phyloP scores from a whole-genome alignment of 345 rosid genomes.

The Populus davidiana region DNA sequence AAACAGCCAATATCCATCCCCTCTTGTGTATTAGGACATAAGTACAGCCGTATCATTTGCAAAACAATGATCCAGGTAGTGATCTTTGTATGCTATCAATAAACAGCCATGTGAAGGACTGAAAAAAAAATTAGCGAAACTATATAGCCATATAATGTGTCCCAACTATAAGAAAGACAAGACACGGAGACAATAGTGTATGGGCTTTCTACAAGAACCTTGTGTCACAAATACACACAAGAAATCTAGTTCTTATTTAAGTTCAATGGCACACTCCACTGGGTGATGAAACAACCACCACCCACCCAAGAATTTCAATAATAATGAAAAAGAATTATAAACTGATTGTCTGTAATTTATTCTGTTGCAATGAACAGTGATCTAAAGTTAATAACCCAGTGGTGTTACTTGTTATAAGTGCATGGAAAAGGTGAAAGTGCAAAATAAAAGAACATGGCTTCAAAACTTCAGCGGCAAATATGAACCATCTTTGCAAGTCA shows the following conservation, averaged over 20 bases:
- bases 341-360: not conserved
- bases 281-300: not conserved
- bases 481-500: not conserved
- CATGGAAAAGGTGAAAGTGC: not conserved
- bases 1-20: not conserved
- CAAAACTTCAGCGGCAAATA: not conserved
- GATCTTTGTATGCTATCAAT: not conserved
- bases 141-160: not conserved
- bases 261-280: not conserved
- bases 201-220: not conserved
- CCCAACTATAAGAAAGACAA: not conserved
- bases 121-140: not conserved
- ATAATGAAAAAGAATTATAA: not conserved
- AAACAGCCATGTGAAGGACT: not conserved
- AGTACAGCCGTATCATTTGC: not conserved
- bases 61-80: not conserved
- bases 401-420: not conserved
- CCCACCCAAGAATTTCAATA: not conserved
- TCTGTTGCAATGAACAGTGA: not conserved
- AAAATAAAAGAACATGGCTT: not conserved
- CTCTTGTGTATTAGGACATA: not conserved
- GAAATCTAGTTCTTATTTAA: not conserved
- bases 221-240: not conserved
- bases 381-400: not conserved
- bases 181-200: not conserved